phyloP scores from a whole-genome alignment of 192 early-diverging fungal species.

The Geosiphon pyriformis region DNA sequence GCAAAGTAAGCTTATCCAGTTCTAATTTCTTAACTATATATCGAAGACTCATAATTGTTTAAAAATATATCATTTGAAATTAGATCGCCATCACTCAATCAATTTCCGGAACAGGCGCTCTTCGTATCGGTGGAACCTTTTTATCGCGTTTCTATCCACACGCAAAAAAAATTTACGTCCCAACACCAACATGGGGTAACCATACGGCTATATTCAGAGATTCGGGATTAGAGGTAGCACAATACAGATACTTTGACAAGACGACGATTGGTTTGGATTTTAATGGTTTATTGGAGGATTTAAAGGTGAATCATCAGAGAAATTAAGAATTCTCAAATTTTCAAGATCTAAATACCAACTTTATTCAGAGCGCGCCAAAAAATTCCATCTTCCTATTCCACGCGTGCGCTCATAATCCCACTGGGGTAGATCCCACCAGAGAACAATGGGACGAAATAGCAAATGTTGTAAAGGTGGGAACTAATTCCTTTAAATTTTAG shows the following conservation, averaged over 20 bases:
- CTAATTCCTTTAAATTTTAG: background rate
- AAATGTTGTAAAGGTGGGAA: conserved; percentile 54
- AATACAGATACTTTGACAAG: conserved; percentile 95
- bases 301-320: conserved; percentile 50
- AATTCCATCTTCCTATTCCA: conserved; percentile 90
- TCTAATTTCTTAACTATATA: background rate
- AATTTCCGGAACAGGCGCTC: conserved; percentile 96
- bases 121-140: conserved; percentile 89
- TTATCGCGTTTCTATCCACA: conserved; percentile 71
- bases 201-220: conserved; percentile 91
- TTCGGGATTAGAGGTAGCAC: conserved; percentile 77
- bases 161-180: conserved; percentile 85
- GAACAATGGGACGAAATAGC: conserved; percentile 91
- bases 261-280: conserved; percentile 91
- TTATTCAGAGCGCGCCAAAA: conserved; percentile 72
- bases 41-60: too few relatives aligned
- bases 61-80: too few relatives aligned
- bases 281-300: conserved; percentile 83
- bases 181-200: conserved; percentile 97
- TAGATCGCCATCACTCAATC: conserved; percentile 85
- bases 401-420: conserved; percentile 99
- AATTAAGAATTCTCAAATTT: too few relatives aligned
- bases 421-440: conserved; percentile 93
- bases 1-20: conserved; percentile 41
- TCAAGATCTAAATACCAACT: too few relatives aligned